Conservation (phyloP, 176 grass and related monocot species). For the Tuctoria greenei region DNA sequence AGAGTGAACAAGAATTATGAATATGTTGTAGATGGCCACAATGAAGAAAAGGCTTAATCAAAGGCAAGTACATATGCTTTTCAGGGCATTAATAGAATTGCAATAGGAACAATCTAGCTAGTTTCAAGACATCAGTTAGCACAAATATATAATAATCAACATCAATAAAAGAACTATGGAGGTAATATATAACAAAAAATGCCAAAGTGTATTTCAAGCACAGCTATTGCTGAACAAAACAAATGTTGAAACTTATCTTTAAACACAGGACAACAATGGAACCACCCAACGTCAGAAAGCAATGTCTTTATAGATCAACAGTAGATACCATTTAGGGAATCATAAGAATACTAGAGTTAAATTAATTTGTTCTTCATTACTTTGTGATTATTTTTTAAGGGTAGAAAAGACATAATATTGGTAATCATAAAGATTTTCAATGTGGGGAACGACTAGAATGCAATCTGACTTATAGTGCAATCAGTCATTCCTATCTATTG, state of each 20-base stretch:
- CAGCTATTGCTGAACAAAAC: slow-evolving; percentile 17
- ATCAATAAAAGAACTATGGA: too few relatives aligned
- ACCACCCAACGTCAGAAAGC: neutral
- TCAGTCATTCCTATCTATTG: too few relatives aligned
- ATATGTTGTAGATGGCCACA: neutral
- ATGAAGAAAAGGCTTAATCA: neutral
- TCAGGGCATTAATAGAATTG: slow-evolving; percentile 10
- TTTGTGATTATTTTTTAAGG: neutral
- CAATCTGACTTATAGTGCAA: too few relatives aligned
- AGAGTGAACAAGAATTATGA: neutral
- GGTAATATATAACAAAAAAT: neutral
- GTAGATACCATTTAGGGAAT: slow-evolving; percentile 10
- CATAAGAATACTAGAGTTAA: neutral
- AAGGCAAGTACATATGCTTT: neutral
- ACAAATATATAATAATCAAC: too few relatives aligned
- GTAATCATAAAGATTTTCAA: slow-evolving; percentile 4
- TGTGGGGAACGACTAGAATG: too few relatives aligned
- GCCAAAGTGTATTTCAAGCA: slow-evolving; percentile 1
- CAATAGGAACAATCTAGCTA: neutral
- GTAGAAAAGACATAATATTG: neutral
- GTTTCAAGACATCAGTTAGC: too few relatives aligned
- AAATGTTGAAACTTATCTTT: slow-evolving; percentile 17
- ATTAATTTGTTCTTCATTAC: neutral
- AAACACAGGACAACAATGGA: neutral
- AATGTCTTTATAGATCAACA: slow-evolving; percentile 6